Evolutionary conservation across 805 yeast genomes (phyloP), one percentile per base, ranked within the genome.

Genomic region (Saturnispora besseyi): DNA sequence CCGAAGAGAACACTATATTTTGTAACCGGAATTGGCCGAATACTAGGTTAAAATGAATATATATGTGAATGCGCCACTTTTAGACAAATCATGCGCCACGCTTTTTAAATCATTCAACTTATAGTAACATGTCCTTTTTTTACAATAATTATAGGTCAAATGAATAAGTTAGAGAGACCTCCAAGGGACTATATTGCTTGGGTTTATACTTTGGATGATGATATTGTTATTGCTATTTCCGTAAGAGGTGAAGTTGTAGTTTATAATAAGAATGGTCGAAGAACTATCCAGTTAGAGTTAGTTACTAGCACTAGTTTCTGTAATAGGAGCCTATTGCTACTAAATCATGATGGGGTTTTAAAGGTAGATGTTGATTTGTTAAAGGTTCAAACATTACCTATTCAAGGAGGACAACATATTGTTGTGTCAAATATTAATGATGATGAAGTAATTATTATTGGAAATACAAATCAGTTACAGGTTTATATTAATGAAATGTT

Each of bases 161-260:
- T 47, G 50, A 47, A 47, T 45, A 47, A 41, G 34, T 22, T 47
- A 13, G 45, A 47, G 9, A 12, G 21, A 2, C 41, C 45, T 6
- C 50, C 50, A 4, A 29, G 15, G 22, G 50, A 47, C n/a, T 47
- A 47, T 26, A 47, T 47, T 24, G 26, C 37, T n/a, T 32, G 37
- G 29, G 41, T 47, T 13, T 47, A 40, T 18, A 18, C 40, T 40
- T 10, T 33, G 10, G 13, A 32, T 6, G 41, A 22, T 22, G 21
- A 18, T 11, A 21, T 12, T 7, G 28, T 24, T 5, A 24, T 47
- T 32, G 50, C 50, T 1, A 26, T 47, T 8, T 41, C 50, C n/a
- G 22, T 47, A 6, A 31, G 45, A 4, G 50, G 50, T 2, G 50
- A 47, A 28, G 41, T 47, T 10, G 50, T 42, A 9, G 7, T 47